These are phyloP conservation scores for Smallanthus sonchifolius DNA, from an alignment of 129 eudicot species.

Conservation along the genomic window DNA sequence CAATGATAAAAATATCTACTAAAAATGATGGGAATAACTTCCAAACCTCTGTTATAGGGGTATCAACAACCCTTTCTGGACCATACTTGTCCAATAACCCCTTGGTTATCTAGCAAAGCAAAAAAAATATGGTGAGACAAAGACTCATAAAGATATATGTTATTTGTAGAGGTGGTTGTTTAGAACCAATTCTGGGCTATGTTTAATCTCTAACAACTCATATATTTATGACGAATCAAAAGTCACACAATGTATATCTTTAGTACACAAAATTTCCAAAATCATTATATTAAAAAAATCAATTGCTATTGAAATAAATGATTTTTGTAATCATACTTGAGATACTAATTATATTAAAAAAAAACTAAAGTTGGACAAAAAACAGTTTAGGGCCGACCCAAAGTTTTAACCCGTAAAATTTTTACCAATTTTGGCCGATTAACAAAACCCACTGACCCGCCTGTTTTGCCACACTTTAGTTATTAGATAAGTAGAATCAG, in stretches of 20 bases:
- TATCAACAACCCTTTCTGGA: constrained; percentile 86
- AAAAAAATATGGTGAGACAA: not conserved
- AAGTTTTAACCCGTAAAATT: not conserved
- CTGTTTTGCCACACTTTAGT: not conserved
- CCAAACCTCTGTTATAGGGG: constrained; percentile 94
- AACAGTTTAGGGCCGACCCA: not conserved
- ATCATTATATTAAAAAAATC: not conserved
- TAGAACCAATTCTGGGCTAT: not conserved
- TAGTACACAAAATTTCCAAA: not conserved
- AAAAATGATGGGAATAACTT: constrained; percentile 6
- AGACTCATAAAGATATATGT: not conserved
- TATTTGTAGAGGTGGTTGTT: not conserved
- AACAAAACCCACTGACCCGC: not conserved
- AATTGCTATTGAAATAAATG: not conserved
- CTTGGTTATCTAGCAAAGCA: constrained; percentile 57
- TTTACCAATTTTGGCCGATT: not conserved
- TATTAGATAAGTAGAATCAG: not conserved
- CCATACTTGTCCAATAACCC: constrained; percentile 95
- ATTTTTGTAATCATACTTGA: not conserved
- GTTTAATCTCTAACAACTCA: not conserved
- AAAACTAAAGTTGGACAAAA: not conserved
- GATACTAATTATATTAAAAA: not conserved
- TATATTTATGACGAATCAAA: not conserved
- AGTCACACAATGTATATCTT: not conserved
- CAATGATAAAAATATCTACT: not conserved